A percentile compares a stretch with the other conserved stretches of the same genome.
Evolutionary conservation across 139 green algal genomes (phyloP).

Genomic region (Nannochloris sp.): DNA sequence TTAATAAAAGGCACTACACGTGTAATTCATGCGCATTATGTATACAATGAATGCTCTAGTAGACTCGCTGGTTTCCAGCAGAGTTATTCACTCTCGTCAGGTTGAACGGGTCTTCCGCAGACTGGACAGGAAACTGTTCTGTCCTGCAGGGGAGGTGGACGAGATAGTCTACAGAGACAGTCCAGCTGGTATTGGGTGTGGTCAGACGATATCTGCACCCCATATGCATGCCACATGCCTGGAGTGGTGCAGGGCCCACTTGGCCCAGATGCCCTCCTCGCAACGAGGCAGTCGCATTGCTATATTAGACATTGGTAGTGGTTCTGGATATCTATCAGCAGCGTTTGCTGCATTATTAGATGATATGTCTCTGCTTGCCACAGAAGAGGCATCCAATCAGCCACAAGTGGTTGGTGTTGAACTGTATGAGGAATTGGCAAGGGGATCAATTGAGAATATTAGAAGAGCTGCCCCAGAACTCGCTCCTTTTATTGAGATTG

Average conservation of each 20-base stretch:
- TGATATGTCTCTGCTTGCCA: conserved; percentile 1
- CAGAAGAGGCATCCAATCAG: neutral
- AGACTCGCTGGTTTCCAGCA: neutral
- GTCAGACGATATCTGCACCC: conserved; percentile 78
- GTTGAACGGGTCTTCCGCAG: conserved; percentile 2
- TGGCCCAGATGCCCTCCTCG: conserved; percentile 34
- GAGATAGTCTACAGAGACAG: conserved; percentile 17
- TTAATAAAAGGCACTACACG: too few relatives aligned
- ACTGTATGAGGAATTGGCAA: conserved; percentile 19
- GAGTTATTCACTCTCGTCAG: neutral
- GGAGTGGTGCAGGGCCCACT: conserved; percentile 59
- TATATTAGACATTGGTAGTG: conserved; percentile 80
- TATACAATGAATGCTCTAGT: neutral
- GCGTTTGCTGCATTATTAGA: conserved; percentile 55
- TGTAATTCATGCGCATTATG: too few relatives aligned
- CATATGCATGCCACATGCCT: conserved; percentile 94
- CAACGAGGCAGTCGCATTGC: conserved; percentile 6
- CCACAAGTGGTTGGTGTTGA: conserved; percentile 21
- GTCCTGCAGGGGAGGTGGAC: neutral
- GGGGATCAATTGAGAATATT: conserved; percentile 7
- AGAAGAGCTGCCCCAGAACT: neutral
- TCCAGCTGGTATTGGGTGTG: conserved; percentile 19
- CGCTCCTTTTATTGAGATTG: conserved; percentile 10
- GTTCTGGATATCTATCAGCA: conserved; percentile 70
- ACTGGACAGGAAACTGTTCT: conserved; percentile 3